Conservation (phyloP, 768 basidiomycete species). For the Termitomyces sp. region DNA sequence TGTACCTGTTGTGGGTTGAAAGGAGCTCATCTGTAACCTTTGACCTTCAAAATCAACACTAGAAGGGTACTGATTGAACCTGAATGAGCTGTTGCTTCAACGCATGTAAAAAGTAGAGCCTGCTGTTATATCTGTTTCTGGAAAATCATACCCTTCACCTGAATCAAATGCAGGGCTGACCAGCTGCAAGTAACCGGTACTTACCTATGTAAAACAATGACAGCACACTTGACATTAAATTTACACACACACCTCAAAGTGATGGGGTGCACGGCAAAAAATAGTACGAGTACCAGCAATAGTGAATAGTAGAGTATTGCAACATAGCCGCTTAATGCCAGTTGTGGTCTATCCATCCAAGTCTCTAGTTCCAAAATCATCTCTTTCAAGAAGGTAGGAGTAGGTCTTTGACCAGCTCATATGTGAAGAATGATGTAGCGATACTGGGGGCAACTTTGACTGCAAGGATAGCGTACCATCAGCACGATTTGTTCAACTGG, state of each 20-base stretch:
- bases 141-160: neutral
- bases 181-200: neutral
- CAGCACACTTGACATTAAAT: neutral
- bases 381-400: conserved; percentile 23
- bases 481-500: conserved; percentile 2
- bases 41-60: too few relatives aligned
- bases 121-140: neutral
- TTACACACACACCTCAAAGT: neutral
- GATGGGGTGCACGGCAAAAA: neutral
- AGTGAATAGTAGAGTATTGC: conserved; percentile 3
- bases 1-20: too few relatives aligned
- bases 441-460: conserved; percentile 92
- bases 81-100: neutral
- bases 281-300: neutral
- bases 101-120: neutral
- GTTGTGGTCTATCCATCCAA: conserved; percentile 13
- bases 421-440: conserved; percentile 81
- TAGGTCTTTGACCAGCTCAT: conserved; percentile 54
- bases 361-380: conserved; percentile 8
- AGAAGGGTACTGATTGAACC: too few relatives aligned
- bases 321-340: neutral
- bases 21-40: too few relatives aligned
- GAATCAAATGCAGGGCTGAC: neutral
- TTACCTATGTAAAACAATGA: neutral
- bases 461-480: conserved; percentile 23